Conservation (phyloP, 2,329 filamentous ascomycete genomes). For the Colletotrichum kahawae region DNA sequence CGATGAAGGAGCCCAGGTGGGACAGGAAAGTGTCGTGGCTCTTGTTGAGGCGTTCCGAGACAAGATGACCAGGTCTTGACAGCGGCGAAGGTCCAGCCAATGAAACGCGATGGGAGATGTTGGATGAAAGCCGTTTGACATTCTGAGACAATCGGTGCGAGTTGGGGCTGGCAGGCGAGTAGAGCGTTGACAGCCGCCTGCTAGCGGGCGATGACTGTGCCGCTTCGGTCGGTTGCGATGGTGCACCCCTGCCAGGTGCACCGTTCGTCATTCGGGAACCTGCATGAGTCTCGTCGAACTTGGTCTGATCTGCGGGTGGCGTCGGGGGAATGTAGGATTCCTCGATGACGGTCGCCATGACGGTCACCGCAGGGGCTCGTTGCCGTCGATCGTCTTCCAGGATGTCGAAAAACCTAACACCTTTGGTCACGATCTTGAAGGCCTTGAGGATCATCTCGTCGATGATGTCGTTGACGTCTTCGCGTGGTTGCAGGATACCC, state of each 20-base stretch:
- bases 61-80: constrained; percentile 72
- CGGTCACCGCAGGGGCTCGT: constrained; percentile 57
- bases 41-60: constrained; percentile 80
- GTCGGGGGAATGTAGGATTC: constrained; percentile 66
- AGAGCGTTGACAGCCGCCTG: constrained; percentile 53
- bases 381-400: constrained; percentile 69
- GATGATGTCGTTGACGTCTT: constrained; percentile 75
- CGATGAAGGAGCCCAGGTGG: constrained; percentile 91
- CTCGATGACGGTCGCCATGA: constrained; percentile 65
- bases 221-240: constrained; percentile 40
- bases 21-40: constrained; percentile 90
- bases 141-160: constrained; percentile 43
- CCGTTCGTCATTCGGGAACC: constrained; percentile 43
- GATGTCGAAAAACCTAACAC: constrained; percentile 87
- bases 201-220: constrained; percentile 39
- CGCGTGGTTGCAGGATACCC: constrained; percentile 47
- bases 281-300: constrained; percentile 51
- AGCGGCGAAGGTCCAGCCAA: constrained; percentile 71
- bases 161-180: constrained; percentile 32
- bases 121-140: constrained; percentile 55
- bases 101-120: constrained; percentile 76
- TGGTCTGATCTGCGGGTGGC: constrained; percentile 63
- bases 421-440: constrained; percentile 91
- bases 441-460: constrained; percentile 94
- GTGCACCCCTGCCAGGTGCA: constrained; percentile 36